Evolutionary conservation across 2,329 filamentous ascomycete species (phyloP).

Genomic region (Sporothrix variecibatus): DNA sequence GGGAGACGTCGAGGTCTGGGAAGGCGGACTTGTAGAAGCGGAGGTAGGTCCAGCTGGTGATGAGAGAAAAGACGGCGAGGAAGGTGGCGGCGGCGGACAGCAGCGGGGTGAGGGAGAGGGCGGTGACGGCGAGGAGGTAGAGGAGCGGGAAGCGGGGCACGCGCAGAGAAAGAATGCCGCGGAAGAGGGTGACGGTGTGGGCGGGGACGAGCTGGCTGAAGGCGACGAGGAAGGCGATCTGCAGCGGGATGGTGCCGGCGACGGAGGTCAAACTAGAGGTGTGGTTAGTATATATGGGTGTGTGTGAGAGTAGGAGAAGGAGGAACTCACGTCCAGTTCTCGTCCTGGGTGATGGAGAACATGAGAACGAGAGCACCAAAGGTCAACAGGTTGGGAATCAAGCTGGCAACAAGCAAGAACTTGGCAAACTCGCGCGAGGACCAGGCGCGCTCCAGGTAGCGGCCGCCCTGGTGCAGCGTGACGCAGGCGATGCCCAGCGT

Average conservation of each 20-base stretch:
- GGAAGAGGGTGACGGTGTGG: slow-evolving; percentile 93
- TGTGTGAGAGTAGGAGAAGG: background rate
- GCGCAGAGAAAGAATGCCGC: slow-evolving; percentile 82
- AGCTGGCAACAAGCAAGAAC: slow-evolving; percentile 74
- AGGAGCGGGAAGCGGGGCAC: slow-evolving; percentile 73
- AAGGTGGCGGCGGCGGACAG: slow-evolving; percentile 73
- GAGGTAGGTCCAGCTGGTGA: slow-evolving; percentile 92
- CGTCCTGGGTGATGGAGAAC: slow-evolving; percentile 66
- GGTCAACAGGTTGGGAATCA: slow-evolving; percentile 78
- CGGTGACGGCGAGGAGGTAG: slow-evolving; percentile 72
- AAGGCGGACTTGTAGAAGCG: slow-evolving; percentile 87
- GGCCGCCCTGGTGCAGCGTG: slow-evolving; percentile 86
- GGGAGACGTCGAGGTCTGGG: slow-evolving; percentile 64
- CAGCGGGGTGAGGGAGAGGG: slow-evolving; percentile 59
- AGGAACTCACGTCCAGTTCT: slow-evolving; percentile 63
- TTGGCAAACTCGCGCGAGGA: slow-evolving; percentile 88
- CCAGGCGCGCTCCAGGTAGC: slow-evolving; percentile 96
- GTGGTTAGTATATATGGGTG: slow-evolving; percentile 31
- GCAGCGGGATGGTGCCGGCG: slow-evolving; percentile 83
- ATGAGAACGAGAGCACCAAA: slow-evolving; percentile 72
- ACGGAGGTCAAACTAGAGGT: slow-evolving; percentile 70
- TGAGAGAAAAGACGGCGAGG: slow-evolving; percentile 76
- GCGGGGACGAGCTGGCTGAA: slow-evolving; percentile 98
- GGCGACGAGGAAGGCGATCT: slow-evolving; percentile 91
- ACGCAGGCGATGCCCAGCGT: slow-evolving; percentile 75